A percentile compares a stretch with the other conserved stretches of the same genome.
These are phyloP conservation scores for Coemansia asiatica DNA, from an alignment of 192 early-diverging fungal genomes.

Conservation along the genomic window DNA sequence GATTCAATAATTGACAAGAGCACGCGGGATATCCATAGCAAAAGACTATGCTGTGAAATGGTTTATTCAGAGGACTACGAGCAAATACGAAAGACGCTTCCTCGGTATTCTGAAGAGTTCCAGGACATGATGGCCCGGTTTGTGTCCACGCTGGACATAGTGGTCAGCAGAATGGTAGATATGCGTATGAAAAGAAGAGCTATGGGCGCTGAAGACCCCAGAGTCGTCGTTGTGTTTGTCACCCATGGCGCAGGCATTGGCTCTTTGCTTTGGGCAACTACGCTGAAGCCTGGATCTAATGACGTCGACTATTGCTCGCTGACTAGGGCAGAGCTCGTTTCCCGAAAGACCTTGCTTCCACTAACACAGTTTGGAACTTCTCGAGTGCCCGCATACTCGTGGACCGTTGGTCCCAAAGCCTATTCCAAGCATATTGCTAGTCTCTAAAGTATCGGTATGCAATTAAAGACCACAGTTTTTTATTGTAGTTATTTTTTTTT, in stretches of 20 bases:
- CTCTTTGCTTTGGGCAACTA: conserved; percentile 47
- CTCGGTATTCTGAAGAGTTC: conserved; percentile 42
- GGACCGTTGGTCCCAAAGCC: conserved; percentile 28
- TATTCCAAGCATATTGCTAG: conserved; percentile 21
- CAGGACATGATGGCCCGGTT: conserved; percentile 50
- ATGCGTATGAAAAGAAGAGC: background rate
- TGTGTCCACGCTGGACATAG: conserved; percentile 30
- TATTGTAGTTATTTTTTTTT: background rate
- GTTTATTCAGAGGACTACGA: conserved; percentile 13
- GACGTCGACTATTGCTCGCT: conserved; percentile 43
- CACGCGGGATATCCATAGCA: conserved; percentile 4
- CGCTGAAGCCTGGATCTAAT: conserved; percentile 20
- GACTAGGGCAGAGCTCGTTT: conserved; percentile 18
- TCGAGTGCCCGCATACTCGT: conserved; percentile 19
- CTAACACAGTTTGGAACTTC: conserved; percentile 32
- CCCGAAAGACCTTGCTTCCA: conserved; percentile 14
- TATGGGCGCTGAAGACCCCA: background rate
- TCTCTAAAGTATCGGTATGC: conserved; percentile 8
- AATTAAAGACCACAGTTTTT: too few species aligned
- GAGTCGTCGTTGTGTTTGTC: conserved; percentile 37
- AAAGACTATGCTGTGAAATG: conserved; percentile 14
- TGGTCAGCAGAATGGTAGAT: conserved; percentile 12
- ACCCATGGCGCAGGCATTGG: conserved; percentile 49
- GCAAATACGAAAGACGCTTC: conserved; percentile 11
- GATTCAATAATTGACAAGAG: conserved; percentile 21